A percentile compares a stretch with the other conserved stretches of the same genome.
phyloP scores from a whole-genome alignment of 1,284 basidiomycete genomes.

The Microbotryum intermedium region DNA sequence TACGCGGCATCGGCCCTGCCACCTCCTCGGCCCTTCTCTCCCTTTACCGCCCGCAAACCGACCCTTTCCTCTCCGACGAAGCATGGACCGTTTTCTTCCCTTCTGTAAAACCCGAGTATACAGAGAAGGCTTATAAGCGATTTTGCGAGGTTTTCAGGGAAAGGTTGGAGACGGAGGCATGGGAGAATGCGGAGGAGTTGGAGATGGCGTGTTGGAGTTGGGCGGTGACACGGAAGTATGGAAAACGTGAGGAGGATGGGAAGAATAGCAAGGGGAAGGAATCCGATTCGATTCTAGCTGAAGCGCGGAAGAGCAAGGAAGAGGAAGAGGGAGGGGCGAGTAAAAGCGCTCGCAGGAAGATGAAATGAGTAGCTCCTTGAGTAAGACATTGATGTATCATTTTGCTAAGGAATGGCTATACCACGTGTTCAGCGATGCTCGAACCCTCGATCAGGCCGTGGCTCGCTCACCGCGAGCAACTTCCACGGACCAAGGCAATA shows the following conservation, averaged over 20 bases:
- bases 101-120: conserved; percentile 16
- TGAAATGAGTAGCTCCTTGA: no score
- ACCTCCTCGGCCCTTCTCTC: conserved; percentile 29
- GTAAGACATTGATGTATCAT: no score
- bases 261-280: neutral
- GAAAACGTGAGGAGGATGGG: neutral
- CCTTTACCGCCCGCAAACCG: neutral
- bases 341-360: no score
- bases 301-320: no score
- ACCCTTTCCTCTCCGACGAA: conserved; percentile 31
- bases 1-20: conserved; percentile 29
- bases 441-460: no score
- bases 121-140: conserved; percentile 9
- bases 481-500: no score
- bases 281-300: no score
- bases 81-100: conserved; percentile 10
- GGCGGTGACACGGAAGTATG: conserved; percentile 5
- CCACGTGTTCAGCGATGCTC: no score
- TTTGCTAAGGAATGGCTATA: no score
- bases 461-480: no score
- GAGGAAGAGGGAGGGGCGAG: no score
- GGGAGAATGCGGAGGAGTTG: conserved; percentile 13
- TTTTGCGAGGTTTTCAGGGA: conserved; percentile 4
- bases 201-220: conserved; percentile 22
- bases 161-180: conserved; percentile 4